Evolutionary conservation across 768 basidiomycete species (phyloP).

Genomic region (Phlebiopsis flavidoalba): DNA sequence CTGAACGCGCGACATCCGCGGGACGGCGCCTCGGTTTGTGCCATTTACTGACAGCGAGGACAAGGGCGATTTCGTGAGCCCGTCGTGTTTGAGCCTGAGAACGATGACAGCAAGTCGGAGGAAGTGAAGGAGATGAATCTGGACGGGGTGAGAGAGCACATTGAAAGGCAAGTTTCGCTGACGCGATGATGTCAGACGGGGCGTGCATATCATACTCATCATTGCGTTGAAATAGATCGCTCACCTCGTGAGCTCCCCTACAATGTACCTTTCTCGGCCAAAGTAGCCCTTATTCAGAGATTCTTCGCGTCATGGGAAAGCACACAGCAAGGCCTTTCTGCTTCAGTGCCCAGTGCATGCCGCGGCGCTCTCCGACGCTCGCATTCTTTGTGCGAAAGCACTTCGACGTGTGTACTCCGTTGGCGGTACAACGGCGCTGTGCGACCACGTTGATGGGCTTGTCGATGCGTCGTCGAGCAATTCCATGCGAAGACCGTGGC

Average conservation of each 20-base stretch:
- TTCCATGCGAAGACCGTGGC: conserved; percentile 28
- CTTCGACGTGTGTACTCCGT: conserved; percentile 40
- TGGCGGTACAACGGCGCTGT: conserved; percentile 37
- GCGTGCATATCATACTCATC: too few species aligned
- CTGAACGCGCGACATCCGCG: conserved; percentile 43
- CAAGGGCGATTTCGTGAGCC: conserved; percentile 26
- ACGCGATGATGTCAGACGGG: too few species aligned
- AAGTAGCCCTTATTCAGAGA: conserved; percentile 38
- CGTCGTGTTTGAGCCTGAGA: conserved; percentile 35
- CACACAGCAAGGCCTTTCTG: conserved; percentile 39
- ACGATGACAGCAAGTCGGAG: background rate
- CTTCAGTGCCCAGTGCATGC: conserved; percentile 33
- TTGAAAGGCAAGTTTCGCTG: too few species aligned
- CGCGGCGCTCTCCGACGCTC: conserved; percentile 34
- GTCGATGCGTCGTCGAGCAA: conserved; percentile 42
- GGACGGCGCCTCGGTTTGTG: conserved; percentile 49
- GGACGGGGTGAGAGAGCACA: conserved; percentile 41
- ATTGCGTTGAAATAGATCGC: conserved; percentile 36
- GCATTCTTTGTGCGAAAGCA: conserved; percentile 38
- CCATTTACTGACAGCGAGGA: conserved; percentile 36
- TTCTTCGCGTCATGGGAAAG: conserved; percentile 41
- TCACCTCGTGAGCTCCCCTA: conserved; percentile 65
- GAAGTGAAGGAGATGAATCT: conserved; percentile 32
- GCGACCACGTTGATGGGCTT: conserved; percentile 40
- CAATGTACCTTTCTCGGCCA: conserved; percentile 56